Evolutionary conservation across 495 filamentous ascomycete genomes (phyloP).

Genomic region (Tuber calosporum): DNA sequence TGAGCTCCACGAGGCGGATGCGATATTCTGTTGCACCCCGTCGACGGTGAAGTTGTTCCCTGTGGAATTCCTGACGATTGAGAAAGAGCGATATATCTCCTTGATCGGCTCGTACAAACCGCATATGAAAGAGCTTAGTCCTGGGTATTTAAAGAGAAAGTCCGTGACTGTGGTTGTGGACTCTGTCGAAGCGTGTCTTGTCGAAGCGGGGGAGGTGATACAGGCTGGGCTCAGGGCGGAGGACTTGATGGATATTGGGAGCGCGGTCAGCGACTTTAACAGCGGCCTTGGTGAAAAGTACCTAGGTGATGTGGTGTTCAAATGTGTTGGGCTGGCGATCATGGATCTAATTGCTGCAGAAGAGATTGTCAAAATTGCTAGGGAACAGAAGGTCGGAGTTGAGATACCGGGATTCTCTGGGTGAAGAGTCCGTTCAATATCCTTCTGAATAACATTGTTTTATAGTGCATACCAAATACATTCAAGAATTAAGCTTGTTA

Average conservation of each 20-base stretch:
- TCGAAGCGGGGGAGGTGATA: slow-evolving; percentile 84
- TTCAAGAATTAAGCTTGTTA: not conserved
- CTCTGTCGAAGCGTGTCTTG: slow-evolving; percentile 66
- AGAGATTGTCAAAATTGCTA: slow-evolving; percentile 66
- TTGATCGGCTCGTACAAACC: slow-evolving; percentile 72
- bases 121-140: slow-evolving; percentile 79
- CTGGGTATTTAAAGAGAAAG: slow-evolving; percentile 60
- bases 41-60: slow-evolving; percentile 57
- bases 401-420: not conserved
- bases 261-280: slow-evolving; percentile 47
- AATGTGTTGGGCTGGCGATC: slow-evolving; percentile 69
- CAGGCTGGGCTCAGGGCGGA: slow-evolving; percentile 62
- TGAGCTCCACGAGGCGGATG: slow-evolving; percentile 61
- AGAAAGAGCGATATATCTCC: slow-evolving; percentile 28
- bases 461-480: not conserved
- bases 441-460: not conserved
- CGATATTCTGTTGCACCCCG: slow-evolving; percentile 77
- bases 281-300: slow-evolving; percentile 64
- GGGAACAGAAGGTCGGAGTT: slow-evolving; percentile 42
- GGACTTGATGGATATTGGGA: slow-evolving; percentile 68
- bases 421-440: not conserved
- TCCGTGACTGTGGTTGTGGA: slow-evolving; percentile 80
- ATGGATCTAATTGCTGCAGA: slow-evolving; percentile 75
- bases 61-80: slow-evolving; percentile 43
- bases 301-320: slow-evolving; percentile 78